Base-by-base conservation (phyloP, 2,329 filamentous ascomycete species). In the Colletotrichum sp. region DNA sequence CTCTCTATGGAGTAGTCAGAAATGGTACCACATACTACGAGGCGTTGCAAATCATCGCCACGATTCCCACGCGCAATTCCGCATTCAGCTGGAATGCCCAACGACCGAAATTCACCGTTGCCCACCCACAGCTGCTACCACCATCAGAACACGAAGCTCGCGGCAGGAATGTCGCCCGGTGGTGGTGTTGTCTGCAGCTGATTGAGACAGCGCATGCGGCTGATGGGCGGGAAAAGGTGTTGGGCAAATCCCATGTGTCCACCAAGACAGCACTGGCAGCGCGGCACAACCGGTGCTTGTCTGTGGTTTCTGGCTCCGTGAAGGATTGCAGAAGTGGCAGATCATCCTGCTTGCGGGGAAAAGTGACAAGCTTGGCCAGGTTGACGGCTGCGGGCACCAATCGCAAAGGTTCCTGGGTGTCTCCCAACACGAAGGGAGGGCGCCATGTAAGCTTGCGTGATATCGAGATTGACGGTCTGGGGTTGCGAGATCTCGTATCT, bases 341-440 rank as follows among this genome's bases (percentile, higher is more conserved):
- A 32, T 21, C 59, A 30, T 30, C 28, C 16, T 30, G 55, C 55
- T 30, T 30, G 16, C 24, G 16, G 55, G 8, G 15, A 0, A 30
- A 34, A 62, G 32, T 10, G 30, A 44, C 34, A 59, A 26, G 55
- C 30, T 67, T 69, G 28, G 7, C 44, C 44, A 70, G 16, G 63
- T 59, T 16, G 71, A 55, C 10, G 24, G n/a, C 71, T 65, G 67
- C 67, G 67, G 72, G 67, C 72, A 74, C 72, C 67, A 71, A 71
- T 74, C 59, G 59, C 28, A 65, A 49, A 59, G 34, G 16, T 36
- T 57, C 59, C 44, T 4, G 32, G 8, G 12, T 16, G 30, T 34
- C 24, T 26, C 26, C 32, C 32, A 18, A n/a, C 24, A 26, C 15
- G 24, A n/a, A 60, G 24, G 32, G 34, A 60, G 32, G 68, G 15